Base-by-base conservation (phyloP, 164 flowering plant genomes). In the Buxus sempervirens region DNA sequence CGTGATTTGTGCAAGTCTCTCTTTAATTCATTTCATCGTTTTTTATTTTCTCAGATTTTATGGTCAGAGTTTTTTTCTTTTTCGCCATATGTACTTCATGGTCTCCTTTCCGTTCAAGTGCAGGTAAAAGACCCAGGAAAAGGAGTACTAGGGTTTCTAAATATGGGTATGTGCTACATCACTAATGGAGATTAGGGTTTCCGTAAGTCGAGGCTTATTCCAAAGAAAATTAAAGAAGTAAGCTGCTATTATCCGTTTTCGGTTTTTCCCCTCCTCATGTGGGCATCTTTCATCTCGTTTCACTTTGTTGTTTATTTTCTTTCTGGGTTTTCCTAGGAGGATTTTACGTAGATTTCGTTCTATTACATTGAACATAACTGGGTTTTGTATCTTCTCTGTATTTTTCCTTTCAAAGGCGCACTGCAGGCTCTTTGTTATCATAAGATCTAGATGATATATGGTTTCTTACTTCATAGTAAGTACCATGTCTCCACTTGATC, bases 1-100 rank as follows among this genome's bases (percentile, higher is more conserved):
- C 83, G 73, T 72, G 72, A 76, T 78, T 77, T 77, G n/a, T 73
- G 79, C 78, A 38, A 38, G 61, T 65, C 70, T 38, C 58, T 49
- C 42, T 64, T 28, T 38, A 48, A 61, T 63, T 58, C 48, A 36
- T 22, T 23, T 55, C 38, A 12, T 4, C 42, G 16, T 64, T 21
- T 7, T 65, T n/a, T 32, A 48, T 53, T 65, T 42, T 58, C 9
- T 68, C 20, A 51, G 38, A 7, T 10, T 0, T 21, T 21, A 8
- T 7, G 16, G 20, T 4, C 13, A 32, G 38, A 32, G 38, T 32
- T 16, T 61, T 7, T 54, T 32, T 16, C 22, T 6, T 26, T 51
- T 48, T 51, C 22, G 51, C n/a, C n/a, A n/a, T n/a, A n/a, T n/a
- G n/a, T 16, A 7, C 21, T 10, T 23, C 14, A 10, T 61, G 51